Percentiles rank a stretch among this genome's conserved stretches.
Evolutionary conservation across 225 moss, liverwort and hornwort species (phyloP).

Genomic region (Rhytidiadelphus loreus): DNA sequence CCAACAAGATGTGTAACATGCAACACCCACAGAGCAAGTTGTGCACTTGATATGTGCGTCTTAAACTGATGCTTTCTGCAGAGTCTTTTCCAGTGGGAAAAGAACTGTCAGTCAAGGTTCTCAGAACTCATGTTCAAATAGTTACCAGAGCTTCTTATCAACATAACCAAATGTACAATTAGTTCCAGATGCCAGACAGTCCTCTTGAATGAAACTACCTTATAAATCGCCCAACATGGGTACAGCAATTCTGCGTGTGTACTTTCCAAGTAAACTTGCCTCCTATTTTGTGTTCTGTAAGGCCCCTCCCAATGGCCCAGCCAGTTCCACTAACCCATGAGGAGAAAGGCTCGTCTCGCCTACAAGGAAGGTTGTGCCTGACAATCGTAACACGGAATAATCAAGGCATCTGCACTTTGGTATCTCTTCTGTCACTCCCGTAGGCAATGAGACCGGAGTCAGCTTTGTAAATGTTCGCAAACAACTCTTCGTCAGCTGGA

Average conservation of each 20-base stretch:
- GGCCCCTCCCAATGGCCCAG: neutral
- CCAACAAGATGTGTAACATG: neutral
- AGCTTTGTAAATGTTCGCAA: conserved; percentile 65
- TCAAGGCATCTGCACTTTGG: conserved; percentile 60
- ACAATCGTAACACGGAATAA: neutral
- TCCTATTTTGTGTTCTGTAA: neutral
- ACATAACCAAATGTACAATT: neutral
- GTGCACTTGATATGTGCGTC: neutral
- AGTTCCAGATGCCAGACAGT: too few species aligned
- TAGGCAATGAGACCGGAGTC: conserved; percentile 78
- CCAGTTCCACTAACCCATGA: neutral
- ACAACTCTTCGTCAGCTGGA: conserved; percentile 59
- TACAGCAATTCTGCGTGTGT: neutral
- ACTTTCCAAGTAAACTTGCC: neutral
- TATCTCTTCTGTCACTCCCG: conserved; percentile 54
- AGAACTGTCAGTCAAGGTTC: neutral
- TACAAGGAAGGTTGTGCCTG: neutral
- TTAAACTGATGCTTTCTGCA: neutral
- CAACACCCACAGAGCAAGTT: neutral
- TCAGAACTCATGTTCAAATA: neutral
- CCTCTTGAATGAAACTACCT: neutral
- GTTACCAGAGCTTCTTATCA: neutral
- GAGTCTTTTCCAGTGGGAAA: neutral
- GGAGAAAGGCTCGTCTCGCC: neutral
- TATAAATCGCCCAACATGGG: neutral